Base-by-base conservation (phyloP, 352 stramenopile genomes). In the Thraustochytrium striatum region DNA sequence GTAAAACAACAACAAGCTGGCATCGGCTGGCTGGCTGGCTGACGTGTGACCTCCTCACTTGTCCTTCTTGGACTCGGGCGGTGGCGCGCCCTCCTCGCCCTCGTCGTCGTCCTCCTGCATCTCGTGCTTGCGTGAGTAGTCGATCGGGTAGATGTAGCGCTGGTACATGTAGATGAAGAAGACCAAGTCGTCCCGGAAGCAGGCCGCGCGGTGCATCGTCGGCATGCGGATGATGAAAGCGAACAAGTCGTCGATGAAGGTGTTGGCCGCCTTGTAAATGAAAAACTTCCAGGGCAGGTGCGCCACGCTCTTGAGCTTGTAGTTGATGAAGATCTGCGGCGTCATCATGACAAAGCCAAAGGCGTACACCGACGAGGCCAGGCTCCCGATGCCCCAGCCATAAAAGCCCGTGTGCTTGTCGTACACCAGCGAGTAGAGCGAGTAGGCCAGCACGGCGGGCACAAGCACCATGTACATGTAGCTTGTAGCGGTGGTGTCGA, bases 121-220 rank as follows among this genome's bases (percentile, higher is more conserved):
- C 82, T 97, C 93, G 82, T 98, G 97, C 19, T 88, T 92, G 62
- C 94, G 87, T 61, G 87, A 93, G 57, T 87, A 88, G 85, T 97
- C 92, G 13, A 97, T 91, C 19, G 90, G 91, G 83, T 98, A 98
- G 69, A 96, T 98, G 90, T 91, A 99, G 47, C 95, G 88, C 87
- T 99, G 96, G 85, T 98, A 99, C 8, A 99, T 85, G 87, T 98
- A 99, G 72, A 99, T 94, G 84, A 99, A 96, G 82, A 99, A 99
- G 50, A 99, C 96, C 78, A 99, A 88, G 85, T 99, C 96, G 84
- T 99, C 96, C 58, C 96, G 90, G 85, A 99, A 99, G 83, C 94
- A 98, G 69, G 90, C 93, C 57, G 99, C 88, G 58, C 96, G 88
- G 80, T 98, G 95, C 94, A 99, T 98, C 81, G 91, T 98, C 72